A percentile compares a stretch with the other conserved stretches of the same genome.
Evolutionary conservation across 1,284 basidiomycete genomes (phyloP).

Genomic region (Cutaneotrichosporon sp.): DNA sequence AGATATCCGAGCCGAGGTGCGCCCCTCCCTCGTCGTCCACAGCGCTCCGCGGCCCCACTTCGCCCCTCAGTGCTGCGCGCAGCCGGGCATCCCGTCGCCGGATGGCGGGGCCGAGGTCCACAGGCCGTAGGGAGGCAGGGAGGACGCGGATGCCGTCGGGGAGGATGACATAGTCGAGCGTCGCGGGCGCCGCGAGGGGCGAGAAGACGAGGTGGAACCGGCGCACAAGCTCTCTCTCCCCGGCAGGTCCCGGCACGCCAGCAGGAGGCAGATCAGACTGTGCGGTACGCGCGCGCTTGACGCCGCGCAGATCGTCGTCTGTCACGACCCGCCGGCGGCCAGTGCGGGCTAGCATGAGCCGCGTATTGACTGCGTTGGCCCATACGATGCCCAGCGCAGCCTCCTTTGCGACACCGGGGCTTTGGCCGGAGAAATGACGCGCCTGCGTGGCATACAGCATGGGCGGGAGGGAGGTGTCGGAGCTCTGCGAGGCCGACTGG

Average conservation of each 20-base stretch:
- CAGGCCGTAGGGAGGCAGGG: conserved; percentile 17
- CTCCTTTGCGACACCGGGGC: conserved; percentile 60
- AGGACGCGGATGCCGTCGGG: conserved; percentile 54
- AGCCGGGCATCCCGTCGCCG: conserved; percentile 10
- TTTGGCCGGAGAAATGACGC: conserved; percentile 64
- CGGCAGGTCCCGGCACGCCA: no score
- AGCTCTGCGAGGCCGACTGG: no score
- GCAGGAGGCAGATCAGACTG: no score
- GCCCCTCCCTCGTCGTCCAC: background rate
- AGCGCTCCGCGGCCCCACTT: no score
- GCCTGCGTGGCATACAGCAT: conserved; percentile 67
- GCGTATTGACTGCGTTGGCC: conserved; percentile 80
- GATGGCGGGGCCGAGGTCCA: conserved; percentile 22
- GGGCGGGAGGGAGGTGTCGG: conserved; percentile 18
- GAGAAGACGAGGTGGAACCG: conserved; percentile 65
- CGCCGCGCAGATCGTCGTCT: conserved; percentile 19
- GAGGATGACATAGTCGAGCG: conserved; percentile 68
- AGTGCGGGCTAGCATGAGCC: conserved; percentile 76
- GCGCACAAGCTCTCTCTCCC: conserved; percentile 44
- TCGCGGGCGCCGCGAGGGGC: conserved; percentile 56
- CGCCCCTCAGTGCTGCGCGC: background rate
- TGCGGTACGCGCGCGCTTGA: background rate
- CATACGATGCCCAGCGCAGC: conserved; percentile 79
- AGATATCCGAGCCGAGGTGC: conserved; percentile 9
- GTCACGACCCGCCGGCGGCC: conserved; percentile 60